Percentiles rank a stretch among this genome's conserved stretches.
Conservation (phyloP, 2,329 filamentous ascomycete species). For the Pseudocercospora crystallina region DNA sequence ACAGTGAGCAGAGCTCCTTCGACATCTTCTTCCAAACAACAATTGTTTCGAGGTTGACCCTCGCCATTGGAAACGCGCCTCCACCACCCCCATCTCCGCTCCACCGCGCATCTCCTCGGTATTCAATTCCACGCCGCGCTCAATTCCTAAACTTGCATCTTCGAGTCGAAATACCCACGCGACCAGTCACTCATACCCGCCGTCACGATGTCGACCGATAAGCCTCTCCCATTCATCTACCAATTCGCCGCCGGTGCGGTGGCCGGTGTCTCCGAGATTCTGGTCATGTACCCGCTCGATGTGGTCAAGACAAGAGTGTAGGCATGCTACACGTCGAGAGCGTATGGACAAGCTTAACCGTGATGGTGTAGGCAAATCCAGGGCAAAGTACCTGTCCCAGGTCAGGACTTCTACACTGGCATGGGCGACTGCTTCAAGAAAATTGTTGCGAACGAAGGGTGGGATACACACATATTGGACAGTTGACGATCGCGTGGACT, state of each 20-base stretch:
- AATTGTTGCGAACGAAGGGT: constrained; percentile 96
- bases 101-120: no score
- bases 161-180: no score
- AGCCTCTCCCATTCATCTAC: constrained; percentile 88
- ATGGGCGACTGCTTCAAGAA: constrained; percentile 98
- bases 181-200: neutral
- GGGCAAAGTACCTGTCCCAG: constrained; percentile 61
- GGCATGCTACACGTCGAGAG: constrained; percentile 36
- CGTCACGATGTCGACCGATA: constrained; percentile 52
- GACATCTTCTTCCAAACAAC: no score
- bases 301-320: constrained; percentile 98
- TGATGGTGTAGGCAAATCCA: constrained; percentile 43
- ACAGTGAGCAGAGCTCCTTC: no score
- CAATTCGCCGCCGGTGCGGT: constrained; percentile 96
- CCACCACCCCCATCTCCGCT: no score
- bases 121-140: no score
- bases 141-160: no score
- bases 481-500: neutral
- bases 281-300: constrained; percentile 89
- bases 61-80: no score
- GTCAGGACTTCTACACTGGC: constrained; percentile 87
- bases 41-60: no score
- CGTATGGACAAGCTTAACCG: constrained; percentile 14
- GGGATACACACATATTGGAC: constrained; percentile 23
- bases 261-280: constrained; percentile 84